Conservation (phyloP, 352 stramenopile genomes). For the Paralagenidium karlingii region DNA sequence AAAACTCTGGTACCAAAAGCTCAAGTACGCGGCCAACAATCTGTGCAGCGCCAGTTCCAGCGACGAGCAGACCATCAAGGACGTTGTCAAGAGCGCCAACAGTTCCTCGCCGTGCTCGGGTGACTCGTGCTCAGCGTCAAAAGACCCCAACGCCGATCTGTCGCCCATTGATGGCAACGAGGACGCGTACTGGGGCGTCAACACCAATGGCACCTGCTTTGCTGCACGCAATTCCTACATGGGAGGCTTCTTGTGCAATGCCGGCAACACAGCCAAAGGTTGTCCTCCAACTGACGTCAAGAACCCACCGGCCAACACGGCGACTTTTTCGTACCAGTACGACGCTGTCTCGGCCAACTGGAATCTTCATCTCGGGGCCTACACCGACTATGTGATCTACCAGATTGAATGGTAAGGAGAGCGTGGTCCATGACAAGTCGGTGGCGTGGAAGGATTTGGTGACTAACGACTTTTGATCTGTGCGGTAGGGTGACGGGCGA, state of each 20-base stretch:
- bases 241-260: constrained; percentile 6
- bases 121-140: constrained; percentile 20
- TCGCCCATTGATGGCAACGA: constrained; percentile 13
- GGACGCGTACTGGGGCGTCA: constrained; percentile 15
- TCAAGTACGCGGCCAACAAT: constrained; percentile 34
- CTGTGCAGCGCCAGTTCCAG: constrained; percentile 7
- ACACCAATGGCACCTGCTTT: constrained; percentile 15
- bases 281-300: constrained; percentile 1
- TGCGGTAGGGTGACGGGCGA: constrained; percentile 51
- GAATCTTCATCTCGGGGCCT: constrained; percentile 45
- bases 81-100: constrained; percentile 10
- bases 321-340: constrained; percentile 55
- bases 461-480: no score
- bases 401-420: constrained; percentile 68
- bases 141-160: constrained; percentile 27
- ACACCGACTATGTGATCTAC: constrained; percentile 45
- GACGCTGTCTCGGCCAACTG: constrained; percentile 63
- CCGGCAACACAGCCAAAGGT: constrained; percentile 1
- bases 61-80: constrained; percentile 14
- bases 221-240: constrained; percentile 11
- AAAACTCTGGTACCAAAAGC: constrained; percentile 41
- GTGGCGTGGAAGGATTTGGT: no score
- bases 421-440: no score
- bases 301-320: constrained; percentile 38
- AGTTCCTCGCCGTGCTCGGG: constrained; percentile 20